Base-by-base conservation (phyloP, 371 early-diverging fungal species). In the Lichtheimia corymbifera region DNA sequence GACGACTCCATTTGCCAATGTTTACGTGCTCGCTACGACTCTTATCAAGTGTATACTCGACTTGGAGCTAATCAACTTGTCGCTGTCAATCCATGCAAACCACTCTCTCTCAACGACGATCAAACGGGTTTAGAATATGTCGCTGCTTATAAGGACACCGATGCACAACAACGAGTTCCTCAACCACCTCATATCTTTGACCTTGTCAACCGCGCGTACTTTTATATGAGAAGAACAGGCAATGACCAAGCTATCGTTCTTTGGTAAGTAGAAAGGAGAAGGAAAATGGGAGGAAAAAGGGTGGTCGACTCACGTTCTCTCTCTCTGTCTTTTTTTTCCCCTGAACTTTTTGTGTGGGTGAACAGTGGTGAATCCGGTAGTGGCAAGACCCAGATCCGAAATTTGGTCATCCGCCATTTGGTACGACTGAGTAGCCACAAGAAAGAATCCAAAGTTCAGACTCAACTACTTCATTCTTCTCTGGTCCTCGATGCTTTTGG, bases 401-500 rank as follows among this genome's bases (percentile, higher is more conserved):
- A 79, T 42, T 72, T 88, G 63, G 76, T 88, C 27, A 68, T 87
- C 55, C 83, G 88, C 44, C 84, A 88, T 64, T 79, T 92, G 41
- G 83, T 85, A 53, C 88, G 84, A 57, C 75, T 92, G 40, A 79
- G 85, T 70, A 87, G 87, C 64, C 81, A 89, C 42, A 87, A 89
- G 63, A 93, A 92, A 66, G 92, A 92, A 68, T 82, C 85, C 66
- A 84, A 88, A 68, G 72, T 90, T 17, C 90, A 90, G 58, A 82
- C 81, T 42, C 88, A 87, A 62, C 75, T 93, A 49, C 68, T 88
- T 15, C 80, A 88, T 58, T 83, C 88, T 13, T 87, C 90, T 59
- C 68, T 71, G 55, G 83, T 91, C 66, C 73, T 97, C 2, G 88
- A 91, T 50, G 88, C 92, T 4, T 97, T 97, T 84, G 93, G 93